These are phyloP conservation scores for Backusella macrospora DNA, from an alignment of 192 early-diverging fungal species.

Conservation along the genomic window DNA sequence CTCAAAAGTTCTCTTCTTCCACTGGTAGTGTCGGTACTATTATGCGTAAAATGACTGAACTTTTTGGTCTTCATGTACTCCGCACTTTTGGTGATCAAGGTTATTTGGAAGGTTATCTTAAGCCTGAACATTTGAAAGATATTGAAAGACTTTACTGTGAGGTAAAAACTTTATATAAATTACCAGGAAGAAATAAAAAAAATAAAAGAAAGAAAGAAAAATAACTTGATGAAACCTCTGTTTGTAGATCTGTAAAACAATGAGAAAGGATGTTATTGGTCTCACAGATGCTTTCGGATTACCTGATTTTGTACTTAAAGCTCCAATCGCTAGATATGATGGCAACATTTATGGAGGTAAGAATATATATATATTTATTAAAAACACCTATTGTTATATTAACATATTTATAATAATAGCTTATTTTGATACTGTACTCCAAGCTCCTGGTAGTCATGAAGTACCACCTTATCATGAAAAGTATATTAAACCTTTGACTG, in stretches of 20 bases:
- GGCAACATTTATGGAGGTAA: slow-evolving; percentile 60
- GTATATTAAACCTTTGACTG: slow-evolving; percentile 47
- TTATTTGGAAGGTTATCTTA: slow-evolving; percentile 55
- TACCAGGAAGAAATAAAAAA: not conserved
- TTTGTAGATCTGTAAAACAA: slow-evolving; percentile 17
- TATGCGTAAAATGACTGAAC: slow-evolving; percentile 44
- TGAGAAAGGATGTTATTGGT: slow-evolving; percentile 54
- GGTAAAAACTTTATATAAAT: not conserved
- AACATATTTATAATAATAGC: slow-evolving; percentile 17
- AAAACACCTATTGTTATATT: not conserved
- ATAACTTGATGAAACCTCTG: not conserved
- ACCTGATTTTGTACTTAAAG: slow-evolving; percentile 61
- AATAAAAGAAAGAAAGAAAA: too few species aligned
- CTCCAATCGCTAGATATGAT: slow-evolving; percentile 61
- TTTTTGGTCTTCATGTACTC: slow-evolving; percentile 50
- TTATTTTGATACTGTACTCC: slow-evolving; percentile 42
- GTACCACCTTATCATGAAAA: slow-evolving; percentile 42
- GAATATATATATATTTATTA: not conserved
- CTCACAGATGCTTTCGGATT: slow-evolving; percentile 57
- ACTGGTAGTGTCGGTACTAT: slow-evolving; percentile 34
- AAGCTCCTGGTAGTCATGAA: slow-evolving; percentile 42
- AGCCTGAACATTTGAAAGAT: slow-evolving; percentile 43
- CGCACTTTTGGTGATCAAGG: slow-evolving; percentile 47
- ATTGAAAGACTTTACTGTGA: slow-evolving; percentile 41
- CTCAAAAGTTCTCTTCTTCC: not conserved